Base-by-base conservation (phyloP, 2,329 filamentous ascomycete species). In the Arthrinium phaeospermum region DNA sequence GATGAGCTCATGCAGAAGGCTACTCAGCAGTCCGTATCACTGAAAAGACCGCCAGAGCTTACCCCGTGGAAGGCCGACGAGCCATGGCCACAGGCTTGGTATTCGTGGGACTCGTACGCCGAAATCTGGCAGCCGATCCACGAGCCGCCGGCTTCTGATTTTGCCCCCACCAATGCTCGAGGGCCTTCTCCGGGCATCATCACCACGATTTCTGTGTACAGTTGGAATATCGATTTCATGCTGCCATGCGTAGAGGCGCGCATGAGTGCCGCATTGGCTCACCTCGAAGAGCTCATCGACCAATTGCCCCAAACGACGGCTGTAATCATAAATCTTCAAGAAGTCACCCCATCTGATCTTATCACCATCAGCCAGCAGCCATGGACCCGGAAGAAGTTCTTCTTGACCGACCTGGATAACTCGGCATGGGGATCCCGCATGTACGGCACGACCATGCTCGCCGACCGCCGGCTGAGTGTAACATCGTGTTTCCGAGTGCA, bases 371-470 rank as follows among this genome's bases (percentile, higher is more conserved):
- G 81, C 24, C 74, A 78, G 1, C 77, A 82, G 37, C 70, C 75
- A 1, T 90, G 87, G 87, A 77, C 90, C 4, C 82, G 81, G 30
- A 72, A 81, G 0, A 75, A 75, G 5, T 90, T 89, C 79, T 75
- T 80, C 75, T 74, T 88, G 19, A 88, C 86, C 0, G 87, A 90
- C 64, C 44, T 85, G 8, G 80, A 82, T 37, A 72, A 68, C 3
- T 71, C 75, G 1, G 78, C 82, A 69, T 89, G 87, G 87, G 78
- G 81, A 16, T 80, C 79, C 4, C 77, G 78, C 7, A 72, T 79
- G 41, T 90, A 89, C 75, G 87, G 87, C 8, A 90, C 87, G 0
- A 84, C 83, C 6, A 87, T 83, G 10, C 81, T 90, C 3, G 78
- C 89, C 1, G 86, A 88, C 73, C 80, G 80, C 12, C 79, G 84